A percentile compares a stretch with the other conserved stretches of the same genome.
Conservation (phyloP, 495 filamentous ascomycete genomes). For the Clavariopsis aquatica region DNA sequence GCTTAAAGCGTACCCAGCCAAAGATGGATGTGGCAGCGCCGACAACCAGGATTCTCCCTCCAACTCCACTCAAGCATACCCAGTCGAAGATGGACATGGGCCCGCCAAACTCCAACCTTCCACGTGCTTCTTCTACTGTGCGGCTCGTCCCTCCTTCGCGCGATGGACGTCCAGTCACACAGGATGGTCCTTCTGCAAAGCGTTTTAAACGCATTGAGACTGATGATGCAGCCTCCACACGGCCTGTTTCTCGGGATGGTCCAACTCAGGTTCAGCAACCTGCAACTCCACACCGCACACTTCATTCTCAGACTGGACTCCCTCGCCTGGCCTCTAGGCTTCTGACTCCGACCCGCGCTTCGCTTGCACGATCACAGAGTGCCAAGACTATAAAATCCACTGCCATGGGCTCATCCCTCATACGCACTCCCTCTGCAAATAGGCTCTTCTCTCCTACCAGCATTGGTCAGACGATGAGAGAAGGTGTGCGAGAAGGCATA, state of each 20-base stretch:
- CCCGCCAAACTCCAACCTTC: conserved; percentile 44
- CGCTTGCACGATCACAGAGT: conserved; percentile 63
- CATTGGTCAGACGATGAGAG: conserved; percentile 21
- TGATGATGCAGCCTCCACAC: conserved; percentile 61
- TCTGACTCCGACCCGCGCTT: conserved; percentile 80
- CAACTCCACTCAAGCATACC: conserved; percentile 27
- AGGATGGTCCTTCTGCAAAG: conserved; percentile 52
- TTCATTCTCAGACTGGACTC: conserved; percentile 29
- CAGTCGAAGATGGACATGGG: conserved; percentile 46
- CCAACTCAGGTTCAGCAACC: conserved; percentile 42
- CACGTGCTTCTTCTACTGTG: conserved; percentile 40
- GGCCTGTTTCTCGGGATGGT: conserved; percentile 51
- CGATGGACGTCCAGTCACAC: conserved; percentile 15
- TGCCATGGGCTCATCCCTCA: conserved; percentile 56
- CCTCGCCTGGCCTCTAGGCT: conserved; percentile 56
- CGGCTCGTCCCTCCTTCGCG: conserved; percentile 22
- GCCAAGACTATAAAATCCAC: conserved; percentile 58
- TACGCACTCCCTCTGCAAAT: conserved; percentile 46
- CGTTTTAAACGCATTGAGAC: conserved; percentile 60
- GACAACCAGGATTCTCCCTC: not conserved
- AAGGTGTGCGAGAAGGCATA: conserved; percentile 23
- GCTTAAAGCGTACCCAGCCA: conserved; percentile 39
- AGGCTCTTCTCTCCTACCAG: conserved; percentile 25
- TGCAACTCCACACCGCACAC: conserved; percentile 35
- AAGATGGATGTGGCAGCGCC: conserved; percentile 48